Evolutionary conservation across 768 basidiomycete species (phyloP).

Genomic region (Amanita pseudoporphyria): DNA sequence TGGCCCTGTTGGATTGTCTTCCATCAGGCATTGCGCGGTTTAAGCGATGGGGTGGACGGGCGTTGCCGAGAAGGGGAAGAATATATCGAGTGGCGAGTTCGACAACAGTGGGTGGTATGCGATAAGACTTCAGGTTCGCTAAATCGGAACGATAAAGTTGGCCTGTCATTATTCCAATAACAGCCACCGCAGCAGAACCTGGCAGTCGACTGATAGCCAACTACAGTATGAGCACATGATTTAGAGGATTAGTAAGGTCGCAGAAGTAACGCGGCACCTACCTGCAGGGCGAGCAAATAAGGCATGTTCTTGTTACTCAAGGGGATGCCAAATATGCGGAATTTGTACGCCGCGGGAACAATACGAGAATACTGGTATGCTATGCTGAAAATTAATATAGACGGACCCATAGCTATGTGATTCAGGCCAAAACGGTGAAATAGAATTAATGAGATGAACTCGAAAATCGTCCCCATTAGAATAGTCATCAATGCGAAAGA

Average conservation of each 20-base stretch:
- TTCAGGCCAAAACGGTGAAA: slow-evolving; percentile 64
- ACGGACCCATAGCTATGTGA: slow-evolving; percentile 65
- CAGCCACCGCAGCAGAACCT: slow-evolving; percentile 49
- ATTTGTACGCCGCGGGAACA: slow-evolving; percentile 68
- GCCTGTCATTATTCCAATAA: slow-evolving; percentile 61
- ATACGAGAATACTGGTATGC: slow-evolving; percentile 77
- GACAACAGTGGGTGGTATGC: slow-evolving; percentile 53
- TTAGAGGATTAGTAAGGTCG: slow-evolving; percentile 5
- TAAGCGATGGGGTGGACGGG: slow-evolving; percentile 51
- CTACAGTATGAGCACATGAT: slow-evolving; percentile 25
- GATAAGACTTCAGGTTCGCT: slow-evolving; percentile 69
- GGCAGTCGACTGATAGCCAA: slow-evolving; percentile 61
- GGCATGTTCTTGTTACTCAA: slow-evolving; percentile 69
- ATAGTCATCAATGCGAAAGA: slow-evolving; percentile 69
- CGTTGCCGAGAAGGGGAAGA: slow-evolving; percentile 57
- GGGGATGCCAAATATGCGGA: slow-evolving; percentile 63
- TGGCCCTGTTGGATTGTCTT: slow-evolving; percentile 14
- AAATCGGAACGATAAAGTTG: slow-evolving; percentile 80
- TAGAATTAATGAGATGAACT: slow-evolving; percentile 55
- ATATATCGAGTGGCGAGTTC: slow-evolving; percentile 48
- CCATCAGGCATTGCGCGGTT: slow-evolving; percentile 69
- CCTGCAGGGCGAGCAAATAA: slow-evolving; percentile 68
- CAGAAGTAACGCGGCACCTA: slow-evolving; percentile 22
- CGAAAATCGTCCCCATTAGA: slow-evolving; percentile 55
- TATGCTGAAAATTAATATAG: slow-evolving; percentile 68